Evolutionary conservation across 2,329 filamentous ascomycete genomes (phyloP), one percentile per base, ranked within the genome.

Genomic region (Xylaria arbuscula): DNA sequence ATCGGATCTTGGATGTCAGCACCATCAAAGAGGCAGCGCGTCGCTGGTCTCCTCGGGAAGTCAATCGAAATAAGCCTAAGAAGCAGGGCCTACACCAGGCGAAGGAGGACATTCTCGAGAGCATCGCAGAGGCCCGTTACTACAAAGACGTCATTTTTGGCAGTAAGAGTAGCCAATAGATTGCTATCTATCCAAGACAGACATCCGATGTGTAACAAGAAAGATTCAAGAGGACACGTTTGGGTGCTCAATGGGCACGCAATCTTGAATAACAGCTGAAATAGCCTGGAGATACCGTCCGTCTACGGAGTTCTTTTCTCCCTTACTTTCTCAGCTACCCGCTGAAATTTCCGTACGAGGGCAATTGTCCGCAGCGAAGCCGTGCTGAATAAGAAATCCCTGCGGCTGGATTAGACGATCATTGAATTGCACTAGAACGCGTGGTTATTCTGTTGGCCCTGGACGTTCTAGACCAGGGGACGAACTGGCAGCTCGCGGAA

Each of bases 1-100:
- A 99, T 81, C 89, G 96, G 17, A 92, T 99, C 71, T 82, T 98
- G 56, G 96, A 99, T 78, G 93, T 98, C 63, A 98, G 94, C 80
- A 88, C 90, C 55, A 88, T 98, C 76, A 98, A 98, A 82, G 96
- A 99, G 83, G 94, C 93, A 24, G 92, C 90, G 19, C 88, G 89
- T 72, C 86, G 95, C 54, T 99, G 96, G 95, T 90, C 89, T 51
- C 85, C 86, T 1, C 79, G 83, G n/a, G 84, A 87, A 8, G 78
- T 92, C 9, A 76, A 92, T 69, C 82, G 83, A 64, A 83, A 84
- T 53, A 89, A 88, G 34, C 94, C 95, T 13, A 80, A 77, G 70
- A 98, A 98, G 84, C 87, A 87, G 77, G 89, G 88, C 45, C 83
- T 90, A 60, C 96, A 99, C 82, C 89, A 95, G 80, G 96, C 96